Base-by-base conservation (phyloP, 345 rosid species). In the Mallotus nudiflorus region DNA sequence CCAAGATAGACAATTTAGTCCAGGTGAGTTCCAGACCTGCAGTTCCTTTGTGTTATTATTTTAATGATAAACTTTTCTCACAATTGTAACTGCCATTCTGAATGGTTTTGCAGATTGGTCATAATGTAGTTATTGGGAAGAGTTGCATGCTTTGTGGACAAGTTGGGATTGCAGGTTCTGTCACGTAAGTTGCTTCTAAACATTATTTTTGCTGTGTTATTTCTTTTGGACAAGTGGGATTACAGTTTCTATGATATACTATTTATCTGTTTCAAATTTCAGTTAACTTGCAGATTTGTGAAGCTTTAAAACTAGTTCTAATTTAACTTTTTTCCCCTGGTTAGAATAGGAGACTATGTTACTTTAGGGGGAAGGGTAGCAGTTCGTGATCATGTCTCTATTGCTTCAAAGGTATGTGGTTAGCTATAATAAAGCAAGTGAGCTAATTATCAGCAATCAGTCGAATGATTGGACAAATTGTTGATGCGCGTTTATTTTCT, bases 111-210 rank as follows among this genome's bases (percentile, higher is more conserved):
- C 87, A 88, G 97, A 83, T 88, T 58, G 97, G 90, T 70, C 97
- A 93, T 60, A 93, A 91, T 77, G 94, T 86, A 72, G 74, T 83
- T 69, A 85, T 91, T 24, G 94, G 92, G 70, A 83, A 80, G 45
- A 79, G 81, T 71, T 91, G 97, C 84, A 76, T 91, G 84, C 89
- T 93, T 7, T 91, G 96, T 79, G 92, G 97, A 50, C 94, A 93
- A 84, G 94, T 80, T 54, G 96, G 96, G 66, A 82, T 93, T 73
- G 97, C 93, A 66, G 97, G 97, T 65, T 89, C 97, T 25, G 96
- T 68, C 60, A 89, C 78, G 98, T 92, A 86, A 62, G 88, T 65
- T 16, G 28, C 52, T n/a, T 58, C 56, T 45, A 40, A 57, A 18
- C 50, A 7, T 5, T 45, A 53, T 39, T 25, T n/a, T 37, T 12